Evolutionary conservation across 805 yeast genomes (phyloP), one percentile per base, ranked within the genome.

Genomic region (Saccharomycopsis microspora): DNA sequence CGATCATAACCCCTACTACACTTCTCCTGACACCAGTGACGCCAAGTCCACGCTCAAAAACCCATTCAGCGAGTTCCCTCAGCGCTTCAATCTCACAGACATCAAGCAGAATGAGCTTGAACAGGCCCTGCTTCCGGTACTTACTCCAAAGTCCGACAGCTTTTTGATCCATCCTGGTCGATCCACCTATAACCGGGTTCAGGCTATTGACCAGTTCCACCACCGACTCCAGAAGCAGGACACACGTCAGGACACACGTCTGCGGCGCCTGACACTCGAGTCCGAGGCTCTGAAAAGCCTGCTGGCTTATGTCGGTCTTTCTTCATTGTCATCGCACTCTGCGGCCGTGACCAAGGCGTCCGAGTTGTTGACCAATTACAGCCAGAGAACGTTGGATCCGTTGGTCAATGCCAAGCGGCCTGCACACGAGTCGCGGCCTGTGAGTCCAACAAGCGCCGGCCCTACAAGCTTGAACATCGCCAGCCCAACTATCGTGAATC

Each of bases 321-420:
- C 19, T 19, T 19, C 19, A 19, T 19, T 19, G 19, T 19, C 19
- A 19, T 34, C 36, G 10, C 44, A 31, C 11, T 6, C 10, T 28
- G 10, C 37, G 10, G 8, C 11, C 27, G 32, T 10, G n/a, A 29
- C 7, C 28, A 31, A 33, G 5, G 46, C 41, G 11, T 11, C 39
- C 28, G 50, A 35, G 37, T 28, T 44, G 28, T 10, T 35, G 19
- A 19, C 9, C 8, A 28, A 7, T 32, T 47, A 47, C 28, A 8
- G 19, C 31, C 42, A 47, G 32, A 27, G 47, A 10, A 47, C 47
- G 6, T 28, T 47, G 6, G 50, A 47, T 5, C 50, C 50, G 8
- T 30, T 38, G 35, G 38, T 28, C 42, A 47, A 43, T 38, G 11
- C 28, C 7, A 44, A 35, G 28, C 39, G 49, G 8, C 19, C 11